Evolutionary conservation across 148 eudicot species (phyloP).

Genomic region (Vaccinium corymbosum): DNA sequence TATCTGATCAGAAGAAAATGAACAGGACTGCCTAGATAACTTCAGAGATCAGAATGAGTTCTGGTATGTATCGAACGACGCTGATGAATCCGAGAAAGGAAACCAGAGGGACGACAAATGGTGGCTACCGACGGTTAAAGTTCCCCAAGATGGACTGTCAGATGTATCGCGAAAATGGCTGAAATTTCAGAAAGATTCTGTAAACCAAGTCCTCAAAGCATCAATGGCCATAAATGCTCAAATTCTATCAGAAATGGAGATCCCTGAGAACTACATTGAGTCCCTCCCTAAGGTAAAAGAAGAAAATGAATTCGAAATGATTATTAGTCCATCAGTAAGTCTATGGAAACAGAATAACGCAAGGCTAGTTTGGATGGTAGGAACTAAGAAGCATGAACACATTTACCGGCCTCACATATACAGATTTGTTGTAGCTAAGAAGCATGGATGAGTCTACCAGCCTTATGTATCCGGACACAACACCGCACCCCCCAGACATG

Average conservation of each 20-base stretch:
- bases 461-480: background rate
- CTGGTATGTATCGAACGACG: slow-evolving; percentile 38
- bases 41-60: slow-evolving; percentile 48
- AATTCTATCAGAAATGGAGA: slow-evolving; percentile 44
- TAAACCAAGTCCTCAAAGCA: slow-evolving; percentile 58
- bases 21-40: slow-evolving; percentile 61
- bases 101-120: slow-evolving; percentile 39
- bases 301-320: background rate
- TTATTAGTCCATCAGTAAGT: background rate
- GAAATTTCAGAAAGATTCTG: slow-evolving; percentile 48
- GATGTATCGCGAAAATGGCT: slow-evolving; percentile 51
- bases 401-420: background rate
- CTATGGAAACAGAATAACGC: background rate
- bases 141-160: slow-evolving; percentile 40
- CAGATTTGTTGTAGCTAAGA: background rate
- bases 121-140: slow-evolving; percentile 52
- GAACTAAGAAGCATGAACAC: background rate
- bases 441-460: background rate
- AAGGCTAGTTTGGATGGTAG: background rate
- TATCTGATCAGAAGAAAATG: slow-evolving; percentile 7
- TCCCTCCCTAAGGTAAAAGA: slow-evolving; percentile 48
- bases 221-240: slow-evolving; percentile 59
- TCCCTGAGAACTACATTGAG: slow-evolving; percentile 56
- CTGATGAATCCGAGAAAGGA: slow-evolving; percentile 31
- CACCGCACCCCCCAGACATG: background rate